These are phyloP conservation scores for Pterocarpus macrocarpus DNA, from an alignment of 306 rosid genomes.

Conservation along the genomic window DNA sequence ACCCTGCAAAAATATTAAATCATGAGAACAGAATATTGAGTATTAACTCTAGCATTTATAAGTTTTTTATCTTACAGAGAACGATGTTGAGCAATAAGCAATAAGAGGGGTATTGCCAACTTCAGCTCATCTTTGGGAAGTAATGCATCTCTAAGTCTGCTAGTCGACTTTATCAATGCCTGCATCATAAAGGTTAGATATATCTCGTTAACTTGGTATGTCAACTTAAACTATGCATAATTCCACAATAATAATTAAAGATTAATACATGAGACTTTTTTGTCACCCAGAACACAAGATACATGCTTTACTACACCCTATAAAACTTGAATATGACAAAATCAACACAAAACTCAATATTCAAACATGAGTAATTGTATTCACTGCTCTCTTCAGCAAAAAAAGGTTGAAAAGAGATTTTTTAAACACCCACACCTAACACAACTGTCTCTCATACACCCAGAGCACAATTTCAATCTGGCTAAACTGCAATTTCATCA, in stretches of 20 bases:
- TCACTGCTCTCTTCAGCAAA: not conserved
- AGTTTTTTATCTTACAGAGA: constrained; percentile 75
- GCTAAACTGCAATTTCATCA: constrained; percentile 7
- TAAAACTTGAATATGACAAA: not conserved
- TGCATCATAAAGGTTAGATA: constrained; percentile 46
- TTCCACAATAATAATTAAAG: not conserved
- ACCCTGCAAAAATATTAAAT: constrained; percentile 69
- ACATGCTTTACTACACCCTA: constrained; percentile 10
- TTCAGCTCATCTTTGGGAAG: constrained; percentile 93
- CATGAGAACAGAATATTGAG: constrained; percentile 38
- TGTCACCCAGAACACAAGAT: constrained; percentile 30
- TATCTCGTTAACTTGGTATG: constrained; percentile 25
- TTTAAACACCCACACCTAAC: not conserved
- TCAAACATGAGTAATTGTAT: constrained; percentile 5
- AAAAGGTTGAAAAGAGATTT: not conserved
- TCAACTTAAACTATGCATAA: constrained; percentile 17
- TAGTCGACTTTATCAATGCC: constrained; percentile 92
- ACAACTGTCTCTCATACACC: constrained; percentile 15
- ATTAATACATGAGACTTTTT: constrained; percentile 7
- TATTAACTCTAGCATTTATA: constrained; percentile 5
- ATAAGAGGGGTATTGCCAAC: constrained; percentile 86
- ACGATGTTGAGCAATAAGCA: constrained; percentile 97
- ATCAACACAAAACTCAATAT: constrained; percentile 30
- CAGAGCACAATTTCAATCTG: constrained; percentile 27
- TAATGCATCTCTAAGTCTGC: constrained; percentile 88